These are phyloP conservation scores for Colletotrichum eremochloae DNA, from an alignment of 2,329 filamentous ascomycete genomes.

Conservation along the genomic window DNA sequence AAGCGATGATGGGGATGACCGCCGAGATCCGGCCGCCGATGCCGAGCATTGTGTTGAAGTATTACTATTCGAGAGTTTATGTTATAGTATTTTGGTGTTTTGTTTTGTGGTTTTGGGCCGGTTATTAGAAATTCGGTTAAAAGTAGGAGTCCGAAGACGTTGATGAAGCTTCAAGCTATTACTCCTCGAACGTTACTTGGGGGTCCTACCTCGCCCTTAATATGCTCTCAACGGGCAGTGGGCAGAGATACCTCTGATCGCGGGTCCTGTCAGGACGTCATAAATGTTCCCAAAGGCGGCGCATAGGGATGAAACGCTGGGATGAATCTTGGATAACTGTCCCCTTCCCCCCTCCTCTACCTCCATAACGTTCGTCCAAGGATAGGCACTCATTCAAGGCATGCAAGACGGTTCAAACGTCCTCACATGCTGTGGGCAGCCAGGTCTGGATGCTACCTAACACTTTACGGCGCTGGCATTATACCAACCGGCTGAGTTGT, in stretches of 20 bases:
- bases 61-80: background rate
- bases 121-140: background rate
- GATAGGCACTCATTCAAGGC: background rate
- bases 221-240: constrained; percentile 31
- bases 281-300: constrained; percentile 18
- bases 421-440: background rate
- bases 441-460: background rate
- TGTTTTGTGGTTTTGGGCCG: background rate
- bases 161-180: background rate
- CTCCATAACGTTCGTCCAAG: constrained; percentile 18
- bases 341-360: background rate
- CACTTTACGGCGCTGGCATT: background rate
- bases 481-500: constrained; percentile 14
- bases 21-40: constrained; percentile 36
- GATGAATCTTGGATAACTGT: constrained; percentile 30
- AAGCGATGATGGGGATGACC: constrained; percentile 33
- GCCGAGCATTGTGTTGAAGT: constrained; percentile 19
- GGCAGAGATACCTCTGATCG: constrained; percentile 27
- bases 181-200: background rate
- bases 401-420: constrained; percentile 4
- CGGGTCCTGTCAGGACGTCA: constrained; percentile 39
- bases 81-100: background rate
- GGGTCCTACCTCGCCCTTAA: constrained; percentile 27
- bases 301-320: constrained; percentile 41
- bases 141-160: background rate